These are phyloP conservation scores for Phytophthora vignae DNA, from an alignment of 352 stramenopile species.

Conservation along the genomic window DNA sequence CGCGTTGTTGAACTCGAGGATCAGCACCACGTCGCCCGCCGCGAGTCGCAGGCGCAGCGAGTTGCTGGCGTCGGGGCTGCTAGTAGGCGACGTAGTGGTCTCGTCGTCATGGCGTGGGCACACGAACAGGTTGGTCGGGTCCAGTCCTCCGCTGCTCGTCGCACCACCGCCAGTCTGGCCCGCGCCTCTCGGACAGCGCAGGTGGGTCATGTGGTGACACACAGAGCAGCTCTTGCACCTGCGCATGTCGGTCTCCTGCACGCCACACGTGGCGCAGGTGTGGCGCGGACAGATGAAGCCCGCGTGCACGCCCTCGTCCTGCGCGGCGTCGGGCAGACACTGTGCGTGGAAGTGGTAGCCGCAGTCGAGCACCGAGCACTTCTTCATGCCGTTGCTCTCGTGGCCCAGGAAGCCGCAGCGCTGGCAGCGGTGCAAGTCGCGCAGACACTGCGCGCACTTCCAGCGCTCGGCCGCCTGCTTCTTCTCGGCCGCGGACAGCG, in stretches of 20 bases:
- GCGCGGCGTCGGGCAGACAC: conserved; percentile 31
- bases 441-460: conserved; percentile 74
- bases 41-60: conserved; percentile 43
- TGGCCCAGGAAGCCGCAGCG: conserved; percentile 80
- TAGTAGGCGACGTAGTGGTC: conserved; percentile 6
- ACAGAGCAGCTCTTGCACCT: conserved; percentile 63
- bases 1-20: conserved; percentile 74
- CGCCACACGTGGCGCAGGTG: conserved; percentile 56
- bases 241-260: conserved; percentile 58
- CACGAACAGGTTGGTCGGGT: conserved; percentile 50
- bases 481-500: conserved; percentile 32
- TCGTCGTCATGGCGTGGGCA: conserved; percentile 50
- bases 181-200: conserved; percentile 43
- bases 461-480: conserved; percentile 51
- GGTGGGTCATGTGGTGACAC: conserved; percentile 58
- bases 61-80: conserved; percentile 40
- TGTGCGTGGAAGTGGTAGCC: conserved; percentile 67
- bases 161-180: neutral
- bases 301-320: conserved; percentile 17
- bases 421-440: conserved; percentile 63
- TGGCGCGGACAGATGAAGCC: conserved; percentile 70
- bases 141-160: conserved; percentile 18
- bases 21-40: conserved; percentile 67
- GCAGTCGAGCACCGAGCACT: conserved; percentile 62
- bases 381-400: conserved; percentile 54